Percentiles rank a stretch among this genome's conserved stretches.
phyloP scores from a whole-genome alignment of 2,329 filamentous ascomycete genomes.

The Lasiodiplodia sp. region DNA sequence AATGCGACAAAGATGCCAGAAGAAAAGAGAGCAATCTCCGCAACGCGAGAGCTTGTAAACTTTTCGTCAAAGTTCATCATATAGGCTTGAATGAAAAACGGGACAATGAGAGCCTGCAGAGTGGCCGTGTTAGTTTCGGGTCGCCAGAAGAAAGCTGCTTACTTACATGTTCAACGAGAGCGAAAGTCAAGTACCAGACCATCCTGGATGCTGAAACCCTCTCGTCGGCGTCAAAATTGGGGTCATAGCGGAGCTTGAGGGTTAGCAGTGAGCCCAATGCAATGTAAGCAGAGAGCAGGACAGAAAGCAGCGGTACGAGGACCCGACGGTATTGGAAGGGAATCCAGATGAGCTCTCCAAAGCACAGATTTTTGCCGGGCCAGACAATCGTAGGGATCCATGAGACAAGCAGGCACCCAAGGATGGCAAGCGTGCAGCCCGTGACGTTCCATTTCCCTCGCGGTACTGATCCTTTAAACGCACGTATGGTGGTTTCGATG shows the following conservation, averaged over 20 bases:
- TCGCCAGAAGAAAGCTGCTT: slow-evolving; percentile 38
- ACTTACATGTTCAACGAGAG: slow-evolving; percentile 64
- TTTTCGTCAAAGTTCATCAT: slow-evolving; percentile 50
- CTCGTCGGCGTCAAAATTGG: slow-evolving; percentile 64
- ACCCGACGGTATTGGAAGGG: slow-evolving; percentile 64
- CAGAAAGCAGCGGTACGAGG: slow-evolving; percentile 62
- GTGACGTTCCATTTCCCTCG: slow-evolving; percentile 67
- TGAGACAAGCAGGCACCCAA: slow-evolving; percentile 61
- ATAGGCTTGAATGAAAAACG: slow-evolving; percentile 66
- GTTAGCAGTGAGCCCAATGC: slow-evolving; percentile 63
- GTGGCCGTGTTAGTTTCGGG: slow-evolving; percentile 27
- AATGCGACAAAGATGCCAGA: slow-evolving; percentile 71
- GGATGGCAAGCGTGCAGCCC: slow-evolving; percentile 62
- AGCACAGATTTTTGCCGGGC: slow-evolving; percentile 66
- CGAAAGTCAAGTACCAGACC: slow-evolving; percentile 70
- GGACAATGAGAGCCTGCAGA: slow-evolving; percentile 66
- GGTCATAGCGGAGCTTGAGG: slow-evolving; percentile 62
- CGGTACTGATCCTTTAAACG: slow-evolving; percentile 59
- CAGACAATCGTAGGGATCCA: slow-evolving; percentile 66
- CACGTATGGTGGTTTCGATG: slow-evolving; percentile 66
- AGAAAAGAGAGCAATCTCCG: slow-evolving; percentile 70
- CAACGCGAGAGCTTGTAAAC: slow-evolving; percentile 66
- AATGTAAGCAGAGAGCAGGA: slow-evolving; percentile 60
- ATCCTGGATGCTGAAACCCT: slow-evolving; percentile 71
- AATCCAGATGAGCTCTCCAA: slow-evolving; percentile 73